phyloP scores from a whole-genome alignment of 768 basidiomycete species.

The Tylopilus subfusipes region DNA sequence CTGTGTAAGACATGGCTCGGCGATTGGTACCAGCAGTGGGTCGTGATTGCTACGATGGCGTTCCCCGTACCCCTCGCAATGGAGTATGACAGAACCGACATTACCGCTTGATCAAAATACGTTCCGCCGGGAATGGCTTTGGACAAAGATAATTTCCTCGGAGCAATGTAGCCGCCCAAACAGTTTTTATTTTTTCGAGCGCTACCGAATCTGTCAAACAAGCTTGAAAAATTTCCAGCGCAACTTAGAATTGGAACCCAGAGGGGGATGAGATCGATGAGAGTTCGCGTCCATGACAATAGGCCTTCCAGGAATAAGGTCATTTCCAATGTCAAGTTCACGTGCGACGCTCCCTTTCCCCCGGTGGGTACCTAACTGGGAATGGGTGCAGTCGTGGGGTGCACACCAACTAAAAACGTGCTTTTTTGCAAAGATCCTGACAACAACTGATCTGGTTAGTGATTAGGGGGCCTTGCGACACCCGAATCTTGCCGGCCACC shows the following conservation, averaged over 20 bases:
- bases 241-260: neutral
- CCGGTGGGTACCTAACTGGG: no score
- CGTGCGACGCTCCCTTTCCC: slow-evolving; percentile 11
- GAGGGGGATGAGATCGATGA: slow-evolving; percentile 11
- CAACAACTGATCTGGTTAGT: neutral
- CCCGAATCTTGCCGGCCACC: neutral
- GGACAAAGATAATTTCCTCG: neutral
- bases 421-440: neutral
- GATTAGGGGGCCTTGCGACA: neutral
- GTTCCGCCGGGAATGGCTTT: neutral
- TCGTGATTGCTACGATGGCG: neutral
- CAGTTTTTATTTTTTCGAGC: neutral
- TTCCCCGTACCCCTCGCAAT: neutral
- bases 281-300: slow-evolving; percentile 10
- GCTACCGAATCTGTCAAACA: neutral
- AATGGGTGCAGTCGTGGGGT: no score
- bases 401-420: no score
- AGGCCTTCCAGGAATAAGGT: slow-evolving; percentile 15
- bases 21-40: neutral
- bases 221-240: neutral
- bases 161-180: no score
- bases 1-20: neutral
- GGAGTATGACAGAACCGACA: neutral
- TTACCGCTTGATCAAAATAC: neutral
- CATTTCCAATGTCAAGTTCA: slow-evolving; percentile 19